phyloP scores from a whole-genome alignment of 2,329 filamentous ascomycete species.

The Colletotrichum trifolii region DNA sequence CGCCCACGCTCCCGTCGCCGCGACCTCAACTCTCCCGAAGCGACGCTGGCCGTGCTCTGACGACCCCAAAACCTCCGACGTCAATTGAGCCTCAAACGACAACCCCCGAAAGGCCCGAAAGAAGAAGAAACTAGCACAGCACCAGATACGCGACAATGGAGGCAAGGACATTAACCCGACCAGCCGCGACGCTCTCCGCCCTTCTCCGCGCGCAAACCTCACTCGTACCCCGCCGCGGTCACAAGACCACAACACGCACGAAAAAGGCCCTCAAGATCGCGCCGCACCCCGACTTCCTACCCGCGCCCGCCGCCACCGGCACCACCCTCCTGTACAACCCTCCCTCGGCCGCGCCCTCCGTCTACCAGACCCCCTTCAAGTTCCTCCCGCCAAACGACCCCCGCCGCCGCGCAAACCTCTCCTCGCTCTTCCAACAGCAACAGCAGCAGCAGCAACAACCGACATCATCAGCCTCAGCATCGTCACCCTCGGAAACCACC shows the following conservation, averaged over 20 bases:
- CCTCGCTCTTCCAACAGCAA: constrained; percentile 52
- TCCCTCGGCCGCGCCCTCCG: constrained; percentile 59
- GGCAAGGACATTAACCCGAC: constrained; percentile 42
- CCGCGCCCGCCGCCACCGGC: constrained; percentile 47
- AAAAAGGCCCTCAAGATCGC: constrained; percentile 69
- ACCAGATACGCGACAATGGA: constrained; percentile 24
- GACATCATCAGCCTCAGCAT: constrained; percentile 30
- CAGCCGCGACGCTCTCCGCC: constrained; percentile 46
- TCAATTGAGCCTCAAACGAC: constrained; percentile 13
- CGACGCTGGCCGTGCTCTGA: constrained; percentile 31
- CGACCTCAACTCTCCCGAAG: constrained; percentile 5
- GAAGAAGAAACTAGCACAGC: neutral
- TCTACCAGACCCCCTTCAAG: constrained; percentile 73
- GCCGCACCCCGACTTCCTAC: constrained; percentile 70
- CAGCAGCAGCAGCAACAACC: constrained; percentile 25
- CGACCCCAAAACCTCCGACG: neutral
- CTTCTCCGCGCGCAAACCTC: constrained; percentile 39
- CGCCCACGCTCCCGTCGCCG: constrained; percentile 7
- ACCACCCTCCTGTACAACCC: constrained; percentile 62
- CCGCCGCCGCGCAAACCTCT: constrained; percentile 61
- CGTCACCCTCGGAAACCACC: constrained; percentile 30
- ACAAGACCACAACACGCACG: constrained; percentile 65
- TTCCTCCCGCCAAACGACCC: constrained; percentile 70
- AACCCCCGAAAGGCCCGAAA: neutral
- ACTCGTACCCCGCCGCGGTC: constrained; percentile 49